Base-by-base conservation (phyloP, 2,329 filamentous ascomycete genomes). In the Pleoardoris graminearum region DNA sequence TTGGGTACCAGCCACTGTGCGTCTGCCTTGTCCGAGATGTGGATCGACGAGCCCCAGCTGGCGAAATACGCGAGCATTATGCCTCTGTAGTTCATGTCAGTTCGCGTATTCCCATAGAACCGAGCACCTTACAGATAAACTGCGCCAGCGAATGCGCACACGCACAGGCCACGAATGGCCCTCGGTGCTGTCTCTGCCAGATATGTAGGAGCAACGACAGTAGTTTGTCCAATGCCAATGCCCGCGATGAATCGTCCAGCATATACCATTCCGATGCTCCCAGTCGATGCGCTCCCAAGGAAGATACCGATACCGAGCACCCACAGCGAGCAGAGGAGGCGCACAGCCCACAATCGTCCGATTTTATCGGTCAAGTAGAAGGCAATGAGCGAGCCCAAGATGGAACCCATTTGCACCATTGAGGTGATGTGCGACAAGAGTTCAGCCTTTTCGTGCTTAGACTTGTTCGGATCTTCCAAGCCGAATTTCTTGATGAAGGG, bases 41-140 rank as follows among this genome's bases (percentile, higher is more conserved):
- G 77, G 21, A 83, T 68, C 22, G 78, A 75, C n/a, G 76, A 78
- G 12, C 80, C 79, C 73, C 75, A 82, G 4, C 71, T 88, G 53
- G 87, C 84, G 63, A 91, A 92, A 75, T 91, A 93, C 7, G 87
- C 88, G 48, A 92, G 78, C 62, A 92, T 87, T 55, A 91, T 90
- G 21, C 88, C 89, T 48, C 56, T 56, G 27, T 0, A n/a, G 19
- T n/a, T 30, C 12, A 19, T 1, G 41, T 55, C 35, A 55, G 49
- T 29, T 33, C 17, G n/a, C 16, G 2, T 41, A n/a, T 10, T 16
- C 3, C 6, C 4, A 8, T 5, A 22, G 36, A n/a, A 39, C n/a
- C 11, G 12, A 19, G 11, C 1, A 10, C 57, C 55, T 56, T 19
- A 62, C 48, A 89, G 73, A 66, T 92, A 92, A 19, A 92, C 89